Conservation (phyloP, 768 basidiomycete genomes). For the Macrolepiota dolichaula region DNA sequence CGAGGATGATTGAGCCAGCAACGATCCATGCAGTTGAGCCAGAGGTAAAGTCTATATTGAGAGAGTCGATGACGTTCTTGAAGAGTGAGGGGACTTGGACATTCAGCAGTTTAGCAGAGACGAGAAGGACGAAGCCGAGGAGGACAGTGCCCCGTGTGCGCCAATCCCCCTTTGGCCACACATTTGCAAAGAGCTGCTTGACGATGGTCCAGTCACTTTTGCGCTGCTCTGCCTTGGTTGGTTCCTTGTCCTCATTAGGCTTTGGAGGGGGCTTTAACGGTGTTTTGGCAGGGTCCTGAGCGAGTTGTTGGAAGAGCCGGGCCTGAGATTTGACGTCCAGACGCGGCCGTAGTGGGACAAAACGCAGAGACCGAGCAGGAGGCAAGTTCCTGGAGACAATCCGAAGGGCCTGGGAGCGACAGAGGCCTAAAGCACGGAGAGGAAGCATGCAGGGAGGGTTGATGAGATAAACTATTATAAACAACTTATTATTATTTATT, state of each 20-base stretch:
- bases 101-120: conserved; percentile 88
- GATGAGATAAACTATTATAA: too few relatives aligned
- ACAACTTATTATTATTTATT: too few relatives aligned
- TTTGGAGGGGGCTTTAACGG: not conserved
- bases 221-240: conserved; percentile 50
- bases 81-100: conserved; percentile 98
- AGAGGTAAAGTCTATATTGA: conserved; percentile 79
- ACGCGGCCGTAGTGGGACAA: too few relatives aligned
- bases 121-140: conserved; percentile 73
- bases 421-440: too few relatives aligned
- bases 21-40: conserved; percentile 85
- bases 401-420: too few relatives aligned
- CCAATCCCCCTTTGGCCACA: conserved; percentile 91
- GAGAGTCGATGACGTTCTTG: conserved; percentile 84
- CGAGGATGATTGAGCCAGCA: conserved; percentile 85
- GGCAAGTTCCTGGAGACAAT: too few relatives aligned
- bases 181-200: conserved; percentile 76
- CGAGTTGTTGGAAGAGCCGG: not conserved
- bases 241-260: conserved; percentile 10
- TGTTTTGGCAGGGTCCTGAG: not conserved
- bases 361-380: too few relatives aligned
- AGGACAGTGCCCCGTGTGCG: conserved; percentile 79
- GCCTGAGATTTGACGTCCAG: too few relatives aligned
- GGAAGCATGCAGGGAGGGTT: too few relatives aligned
- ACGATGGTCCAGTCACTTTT: conserved; percentile 86